These are phyloP conservation scores for Rhizopogon vulgaris DNA, from an alignment of 768 basidiomycete genomes.

Conservation along the genomic window DNA sequence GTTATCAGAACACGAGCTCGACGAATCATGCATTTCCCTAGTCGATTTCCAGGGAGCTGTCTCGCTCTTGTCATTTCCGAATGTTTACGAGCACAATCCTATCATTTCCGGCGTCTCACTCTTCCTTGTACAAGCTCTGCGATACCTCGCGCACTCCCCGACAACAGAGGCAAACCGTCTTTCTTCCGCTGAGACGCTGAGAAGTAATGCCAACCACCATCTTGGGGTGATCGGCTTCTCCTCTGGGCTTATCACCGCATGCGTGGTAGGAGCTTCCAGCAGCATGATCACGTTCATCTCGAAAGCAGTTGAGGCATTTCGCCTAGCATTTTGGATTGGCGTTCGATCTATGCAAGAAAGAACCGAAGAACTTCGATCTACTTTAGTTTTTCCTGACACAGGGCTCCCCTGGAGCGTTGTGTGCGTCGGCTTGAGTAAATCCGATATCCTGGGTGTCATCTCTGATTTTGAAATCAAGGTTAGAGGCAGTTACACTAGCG, in stretches of 20 bases:
- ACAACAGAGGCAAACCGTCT: slow-evolving; percentile 5
- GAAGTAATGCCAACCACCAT: slow-evolving; percentile 26
- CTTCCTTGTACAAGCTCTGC: slow-evolving; percentile 46
- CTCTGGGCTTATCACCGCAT: slow-evolving; percentile 51
- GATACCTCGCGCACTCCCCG: slow-evolving; percentile 43
- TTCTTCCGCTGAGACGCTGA: slow-evolving; percentile 25
- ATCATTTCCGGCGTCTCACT: slow-evolving; percentile 43
- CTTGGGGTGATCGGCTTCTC: slow-evolving; percentile 46
- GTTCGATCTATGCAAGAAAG: slow-evolving; percentile 33
- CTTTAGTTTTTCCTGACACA: slow-evolving; percentile 1
- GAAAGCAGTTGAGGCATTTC: slow-evolving; percentile 40
- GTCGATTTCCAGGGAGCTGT: slow-evolving; percentile 37
- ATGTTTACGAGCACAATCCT: slow-evolving; percentile 37
- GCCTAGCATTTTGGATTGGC: slow-evolving; percentile 48
- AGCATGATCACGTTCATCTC: slow-evolving; percentile 36
- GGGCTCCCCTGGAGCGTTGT: slow-evolving; percentile 41
- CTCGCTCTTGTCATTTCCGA: slow-evolving; percentile 33
- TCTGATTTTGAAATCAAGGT: slow-evolving; percentile 18
- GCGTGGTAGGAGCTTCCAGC: slow-evolving; percentile 41
- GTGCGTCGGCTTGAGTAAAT: slow-evolving; percentile 27
- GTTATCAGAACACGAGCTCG: slow-evolving; percentile 32
- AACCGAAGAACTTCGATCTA: slow-evolving; percentile 10
- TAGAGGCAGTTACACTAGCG: background rate
- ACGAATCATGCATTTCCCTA: slow-evolving; percentile 32
- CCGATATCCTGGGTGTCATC: slow-evolving; percentile 21